Evolutionary conservation across 78 protist species (phyloP).

Genomic region (Mastigamoeba balamuthi): DNA sequence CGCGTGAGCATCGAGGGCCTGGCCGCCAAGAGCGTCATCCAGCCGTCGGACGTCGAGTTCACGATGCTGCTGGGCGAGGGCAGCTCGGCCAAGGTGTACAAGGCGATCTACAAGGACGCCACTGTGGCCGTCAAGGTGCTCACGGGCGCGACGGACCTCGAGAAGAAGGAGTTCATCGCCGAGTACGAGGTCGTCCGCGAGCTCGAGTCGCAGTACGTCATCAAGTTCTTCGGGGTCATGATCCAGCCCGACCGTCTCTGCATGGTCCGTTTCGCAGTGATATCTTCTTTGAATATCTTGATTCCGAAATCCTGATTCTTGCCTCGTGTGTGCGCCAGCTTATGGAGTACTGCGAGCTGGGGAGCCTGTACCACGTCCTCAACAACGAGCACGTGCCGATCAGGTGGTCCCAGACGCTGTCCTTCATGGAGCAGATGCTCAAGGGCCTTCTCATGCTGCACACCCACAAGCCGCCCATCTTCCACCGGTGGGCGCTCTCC

Average conservation of each 20-base stretch:
- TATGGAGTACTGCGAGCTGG: constrained; percentile 45
- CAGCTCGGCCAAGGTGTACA: constrained; percentile 49
- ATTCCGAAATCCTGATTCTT: too few species aligned
- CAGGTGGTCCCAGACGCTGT: not conserved
- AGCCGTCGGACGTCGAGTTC: constrained; percentile 25
- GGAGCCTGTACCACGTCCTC: constrained; percentile 53
- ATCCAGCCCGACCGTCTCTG: too few species aligned
- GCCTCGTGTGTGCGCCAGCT: too few species aligned
- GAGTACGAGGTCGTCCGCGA: too few species aligned
- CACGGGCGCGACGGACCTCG: constrained; percentile 35
- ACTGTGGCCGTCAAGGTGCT: constrained; percentile 48
- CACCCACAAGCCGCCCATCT: not conserved
- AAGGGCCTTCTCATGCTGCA: not conserved
- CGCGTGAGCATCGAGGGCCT: not conserved
- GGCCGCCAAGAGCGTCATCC: too few species aligned
- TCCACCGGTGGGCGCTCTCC: too few species aligned
- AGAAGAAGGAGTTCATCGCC: constrained; percentile 58
- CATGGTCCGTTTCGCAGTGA: too few species aligned
- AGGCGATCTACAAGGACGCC: constrained; percentile 29
- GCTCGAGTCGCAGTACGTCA: too few species aligned
- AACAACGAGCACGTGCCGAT: constrained; percentile 1
- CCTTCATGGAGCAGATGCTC: not conserved
- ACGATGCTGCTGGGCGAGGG: constrained; percentile 47
- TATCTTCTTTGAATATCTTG: too few species aligned
- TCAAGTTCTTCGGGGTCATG: too few species aligned